Percentiles rank a stretch among this genome's conserved stretches.
Conservation (phyloP, 2,329 filamentous ascomycete species). For the Pezicula neosporulosa region DNA sequence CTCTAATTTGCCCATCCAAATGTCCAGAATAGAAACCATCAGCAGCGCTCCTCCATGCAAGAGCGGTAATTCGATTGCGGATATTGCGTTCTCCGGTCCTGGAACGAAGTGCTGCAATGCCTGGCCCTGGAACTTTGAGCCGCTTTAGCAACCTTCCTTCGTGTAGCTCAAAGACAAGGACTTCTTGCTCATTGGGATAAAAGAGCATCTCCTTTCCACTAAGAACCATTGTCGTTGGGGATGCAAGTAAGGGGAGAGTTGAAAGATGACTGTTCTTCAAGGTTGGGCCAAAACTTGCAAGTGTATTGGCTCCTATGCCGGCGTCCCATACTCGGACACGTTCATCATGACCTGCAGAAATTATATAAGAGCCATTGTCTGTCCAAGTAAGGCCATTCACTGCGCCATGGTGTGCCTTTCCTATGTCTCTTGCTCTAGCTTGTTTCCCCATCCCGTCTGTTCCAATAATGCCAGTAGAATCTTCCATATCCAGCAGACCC, state of each 20-base stretch:
- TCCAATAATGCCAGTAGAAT: constrained; percentile 65
- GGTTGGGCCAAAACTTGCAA: constrained; percentile 81
- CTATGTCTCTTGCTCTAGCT: constrained; percentile 42
- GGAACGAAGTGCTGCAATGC: constrained; percentile 41
- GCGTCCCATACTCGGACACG: constrained; percentile 86
- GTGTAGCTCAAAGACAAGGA: constrained; percentile 76
- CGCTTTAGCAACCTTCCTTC: constrained; percentile 71
- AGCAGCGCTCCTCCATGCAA: constrained; percentile 67
- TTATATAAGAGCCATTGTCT: constrained; percentile 69
- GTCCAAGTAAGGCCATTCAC: constrained; percentile 88
- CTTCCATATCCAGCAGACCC: constrained; percentile 78
- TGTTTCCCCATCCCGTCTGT: constrained; percentile 26
- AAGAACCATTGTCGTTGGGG: constrained; percentile 55
- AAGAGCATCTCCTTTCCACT: constrained; percentile 65
- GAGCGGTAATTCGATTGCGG: constrained; percentile 65
- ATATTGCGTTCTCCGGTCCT: constrained; percentile 53
- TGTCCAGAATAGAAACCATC: constrained; percentile 80
- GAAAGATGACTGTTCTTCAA: constrained; percentile 70
- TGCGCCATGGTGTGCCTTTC: constrained; percentile 72
- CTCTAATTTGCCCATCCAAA: constrained; percentile 76
- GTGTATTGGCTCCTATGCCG: constrained; percentile 75
- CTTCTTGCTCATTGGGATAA: constrained; percentile 78
- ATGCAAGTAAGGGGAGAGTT: constrained; percentile 57
- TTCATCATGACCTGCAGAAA: constrained; percentile 80
- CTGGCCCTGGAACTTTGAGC: constrained; percentile 61